Conservation (phyloP, 345 rosid species). For the Reutealis trisperma region DNA sequence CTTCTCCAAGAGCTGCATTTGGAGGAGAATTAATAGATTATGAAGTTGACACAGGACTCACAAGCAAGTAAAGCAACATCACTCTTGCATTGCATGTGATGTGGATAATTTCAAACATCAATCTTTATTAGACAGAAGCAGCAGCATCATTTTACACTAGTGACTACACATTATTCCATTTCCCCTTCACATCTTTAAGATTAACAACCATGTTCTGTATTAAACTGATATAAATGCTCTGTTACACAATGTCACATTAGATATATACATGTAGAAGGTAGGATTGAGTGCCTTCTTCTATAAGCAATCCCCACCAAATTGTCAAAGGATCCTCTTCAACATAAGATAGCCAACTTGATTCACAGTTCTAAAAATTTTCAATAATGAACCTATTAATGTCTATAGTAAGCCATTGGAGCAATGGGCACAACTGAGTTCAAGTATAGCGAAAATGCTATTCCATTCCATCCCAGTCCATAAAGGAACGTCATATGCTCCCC, state of each 20-base stretch:
- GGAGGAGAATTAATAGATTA: conserved; percentile 7
- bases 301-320: too few relatives aligned
- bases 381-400: too few relatives aligned
- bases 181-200: not conserved
- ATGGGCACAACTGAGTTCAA: too few relatives aligned
- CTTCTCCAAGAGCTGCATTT: conserved; percentile 72
- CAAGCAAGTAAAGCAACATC: conserved; percentile 1
- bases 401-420: too few relatives aligned
- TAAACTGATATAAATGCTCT: too few relatives aligned
- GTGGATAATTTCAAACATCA: not conserved
- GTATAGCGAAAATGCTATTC: too few relatives aligned
- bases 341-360: too few relatives aligned
- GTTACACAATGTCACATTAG: not conserved
- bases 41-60: not conserved
- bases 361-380: too few relatives aligned
- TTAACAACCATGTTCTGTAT: not conserved
- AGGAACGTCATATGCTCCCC: too few relatives aligned
- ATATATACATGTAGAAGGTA: not conserved
- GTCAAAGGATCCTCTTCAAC: too few relatives aligned
- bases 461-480: too few relatives aligned
- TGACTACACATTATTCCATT: not conserved
- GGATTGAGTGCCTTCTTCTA: too few relatives aligned
- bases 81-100: not conserved
- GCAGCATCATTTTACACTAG: not conserved
- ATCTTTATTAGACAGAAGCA: not conserved